Conservation (phyloP, 768 basidiomycete genomes). For the Leccinum truebloodii region DNA sequence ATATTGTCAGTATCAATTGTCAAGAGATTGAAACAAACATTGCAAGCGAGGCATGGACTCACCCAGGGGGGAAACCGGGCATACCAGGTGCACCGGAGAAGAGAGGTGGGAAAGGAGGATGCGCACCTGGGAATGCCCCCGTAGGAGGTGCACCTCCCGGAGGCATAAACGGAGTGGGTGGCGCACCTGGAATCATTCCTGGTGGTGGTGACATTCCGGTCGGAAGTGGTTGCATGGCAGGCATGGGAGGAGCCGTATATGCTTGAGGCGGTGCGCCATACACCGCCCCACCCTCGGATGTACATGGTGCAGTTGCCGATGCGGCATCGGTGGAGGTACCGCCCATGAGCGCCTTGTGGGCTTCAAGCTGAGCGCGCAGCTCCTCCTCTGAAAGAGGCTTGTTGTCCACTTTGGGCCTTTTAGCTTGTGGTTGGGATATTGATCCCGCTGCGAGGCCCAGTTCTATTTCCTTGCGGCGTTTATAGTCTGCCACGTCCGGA, state of each 20-base stretch:
- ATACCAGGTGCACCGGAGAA: conserved; percentile 46
- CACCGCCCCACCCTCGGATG: conserved; percentile 49
- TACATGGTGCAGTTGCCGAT: conserved; percentile 36
- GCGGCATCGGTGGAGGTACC: conserved; percentile 40
- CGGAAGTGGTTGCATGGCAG: conserved; percentile 28
- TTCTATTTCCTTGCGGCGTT: conserved; percentile 92
- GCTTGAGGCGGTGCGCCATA: conserved; percentile 76
- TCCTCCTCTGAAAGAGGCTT: conserved; percentile 79
- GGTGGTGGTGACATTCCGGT: conserved; percentile 39
- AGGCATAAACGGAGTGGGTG: conserved; percentile 41
- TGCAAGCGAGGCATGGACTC: conserved; percentile 28
- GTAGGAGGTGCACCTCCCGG: conserved; percentile 39
- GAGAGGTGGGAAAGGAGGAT: conserved; percentile 40
- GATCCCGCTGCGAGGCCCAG: conserved; percentile 81
- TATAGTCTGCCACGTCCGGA: conserved; percentile 94
- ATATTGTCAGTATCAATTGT: conserved; percentile 22
- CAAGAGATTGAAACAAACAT: conserved; percentile 16
- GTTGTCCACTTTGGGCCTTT: conserved; percentile 81
- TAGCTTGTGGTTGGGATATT: conserved; percentile 78
- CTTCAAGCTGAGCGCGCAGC: conserved; percentile 78
- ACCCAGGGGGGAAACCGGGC: conserved; percentile 62
- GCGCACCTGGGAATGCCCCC: conserved; percentile 40
- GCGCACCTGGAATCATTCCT: conserved; percentile 44
- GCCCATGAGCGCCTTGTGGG: conserved; percentile 93
- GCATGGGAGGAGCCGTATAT: conserved; percentile 50